A percentile compares a stretch with the other conserved stretches of the same genome.
Conservation (phyloP, 2,329 filamentous ascomycete genomes). For the Stachybotrys chartarum region DNA sequence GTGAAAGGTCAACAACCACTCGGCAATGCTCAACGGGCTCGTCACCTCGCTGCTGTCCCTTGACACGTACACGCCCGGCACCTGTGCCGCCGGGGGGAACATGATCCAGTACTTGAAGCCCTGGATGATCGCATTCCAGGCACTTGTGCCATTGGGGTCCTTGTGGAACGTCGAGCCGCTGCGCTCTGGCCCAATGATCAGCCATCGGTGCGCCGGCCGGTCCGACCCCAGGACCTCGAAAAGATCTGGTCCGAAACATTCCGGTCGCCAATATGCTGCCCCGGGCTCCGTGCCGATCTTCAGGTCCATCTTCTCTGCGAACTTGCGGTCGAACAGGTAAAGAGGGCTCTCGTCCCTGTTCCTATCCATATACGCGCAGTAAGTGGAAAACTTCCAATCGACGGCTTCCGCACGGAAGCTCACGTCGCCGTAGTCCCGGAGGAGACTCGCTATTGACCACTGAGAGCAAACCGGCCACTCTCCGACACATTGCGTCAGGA, state of each 20-base stretch:
- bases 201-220: conserved; percentile 83
- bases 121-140: conserved; percentile 89
- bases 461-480: conserved; percentile 69
- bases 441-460: conserved; percentile 67
- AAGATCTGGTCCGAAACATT: conserved; percentile 80
- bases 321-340: conserved; percentile 84
- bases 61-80: conserved; percentile 86
- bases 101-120: conserved; percentile 98
- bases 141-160: conserved; percentile 63
- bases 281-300: conserved; percentile 45
- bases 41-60: conserved; percentile 89
- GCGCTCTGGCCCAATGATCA: conserved; percentile 80
- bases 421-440: conserved; percentile 55
- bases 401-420: conserved; percentile 87
- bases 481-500: conserved; percentile 75
- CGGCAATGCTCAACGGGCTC: conserved; percentile 88
- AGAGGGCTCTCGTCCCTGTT: conserved; percentile 81
- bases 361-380: conserved; percentile 73
- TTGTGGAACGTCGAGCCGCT: conserved; percentile 96
- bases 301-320: conserved; percentile 79
- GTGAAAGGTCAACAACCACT: conserved; percentile 91
- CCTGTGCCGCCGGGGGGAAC: conserved; percentile 74
- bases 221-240: conserved; percentile 73
- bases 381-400: conserved; percentile 80
- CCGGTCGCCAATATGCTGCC: conserved; percentile 67